Evolutionary conservation across 768 basidiomycete genomes (phyloP).

Genomic region (Podaxis pistillaris): DNA sequence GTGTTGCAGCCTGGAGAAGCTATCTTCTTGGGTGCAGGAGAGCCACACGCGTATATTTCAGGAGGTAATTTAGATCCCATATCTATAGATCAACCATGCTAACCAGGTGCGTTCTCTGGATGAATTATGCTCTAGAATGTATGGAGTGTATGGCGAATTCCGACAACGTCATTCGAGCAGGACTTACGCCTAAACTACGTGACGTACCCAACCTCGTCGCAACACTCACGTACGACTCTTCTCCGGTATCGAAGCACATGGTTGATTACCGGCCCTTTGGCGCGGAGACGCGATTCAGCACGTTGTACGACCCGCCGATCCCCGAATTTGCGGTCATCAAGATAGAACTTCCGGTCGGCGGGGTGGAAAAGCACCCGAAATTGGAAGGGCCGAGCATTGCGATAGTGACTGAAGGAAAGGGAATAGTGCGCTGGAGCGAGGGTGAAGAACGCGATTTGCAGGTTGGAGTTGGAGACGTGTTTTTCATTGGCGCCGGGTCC

Average conservation of each 20-base stretch:
- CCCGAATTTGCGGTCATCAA: slow-evolving; percentile 89
- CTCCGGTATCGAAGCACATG: slow-evolving; percentile 64
- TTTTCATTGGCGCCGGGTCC: slow-evolving; percentile 78
- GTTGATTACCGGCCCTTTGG: slow-evolving; percentile 58
- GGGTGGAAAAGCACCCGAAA: slow-evolving; percentile 52
- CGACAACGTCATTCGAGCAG: slow-evolving; percentile 98
- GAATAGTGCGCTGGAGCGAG: slow-evolving; percentile 49
- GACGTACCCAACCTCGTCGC: slow-evolving; percentile 89
- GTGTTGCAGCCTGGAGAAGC: slow-evolving; percentile 80
- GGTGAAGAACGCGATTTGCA: slow-evolving; percentile 29
- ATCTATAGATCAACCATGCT: not conserved
- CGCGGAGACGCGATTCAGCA: slow-evolving; percentile 22
- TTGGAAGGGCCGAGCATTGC: slow-evolving; percentile 84
- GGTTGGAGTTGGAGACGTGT: slow-evolving; percentile 64
- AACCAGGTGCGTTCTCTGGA: not conserved
- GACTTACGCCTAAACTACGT: slow-evolving; percentile 93
- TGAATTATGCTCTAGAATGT: slow-evolving; percentile 59
- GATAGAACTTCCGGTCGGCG: slow-evolving; percentile 44
- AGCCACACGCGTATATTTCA: slow-evolving; percentile 94
- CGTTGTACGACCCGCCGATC: slow-evolving; percentile 88
- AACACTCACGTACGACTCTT: slow-evolving; percentile 82
- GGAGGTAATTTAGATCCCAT: slow-evolving; percentile 59
- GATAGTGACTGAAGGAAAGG: slow-evolving; percentile 72
- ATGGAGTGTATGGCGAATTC: slow-evolving; percentile 99
- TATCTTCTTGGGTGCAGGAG: slow-evolving; percentile 93